A percentile compares a stretch with the other conserved stretches of the same genome.
Conservation (phyloP, 306 rosid genomes). For the Aeschynomene evenia region DNA sequence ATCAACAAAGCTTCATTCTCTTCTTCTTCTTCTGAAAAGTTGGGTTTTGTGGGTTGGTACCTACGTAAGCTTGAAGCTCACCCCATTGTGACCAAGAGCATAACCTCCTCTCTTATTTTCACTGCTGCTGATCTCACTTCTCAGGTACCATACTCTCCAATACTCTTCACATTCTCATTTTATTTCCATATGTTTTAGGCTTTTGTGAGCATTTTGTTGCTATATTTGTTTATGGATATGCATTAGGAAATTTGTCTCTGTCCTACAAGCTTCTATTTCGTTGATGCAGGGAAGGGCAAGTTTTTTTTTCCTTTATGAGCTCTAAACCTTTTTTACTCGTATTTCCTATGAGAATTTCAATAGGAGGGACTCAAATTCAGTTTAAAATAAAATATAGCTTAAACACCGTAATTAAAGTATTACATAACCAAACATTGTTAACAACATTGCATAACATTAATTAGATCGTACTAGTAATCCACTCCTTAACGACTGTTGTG, state of each 20-base stretch:
- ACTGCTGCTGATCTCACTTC: conserved; percentile 64
- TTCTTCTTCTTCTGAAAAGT: conserved; percentile 33
- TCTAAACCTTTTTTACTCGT: not conserved
- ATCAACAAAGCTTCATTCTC: not conserved
- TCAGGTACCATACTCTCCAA: conserved; percentile 42
- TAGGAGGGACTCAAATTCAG: no score
- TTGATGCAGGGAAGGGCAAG: not conserved
- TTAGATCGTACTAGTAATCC: no score
- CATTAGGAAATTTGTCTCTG: no score
- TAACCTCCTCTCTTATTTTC: conserved; percentile 59
- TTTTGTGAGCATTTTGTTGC: not conserved
- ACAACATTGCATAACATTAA: no score
- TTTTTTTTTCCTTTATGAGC: not conserved
- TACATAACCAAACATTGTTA: no score
- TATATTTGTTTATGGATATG: not conserved
- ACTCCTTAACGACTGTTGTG: no score
- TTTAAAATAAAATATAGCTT: no score
- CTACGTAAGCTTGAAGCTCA: conserved; percentile 47
- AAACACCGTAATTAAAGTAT: no score
- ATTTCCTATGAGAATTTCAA: no score
- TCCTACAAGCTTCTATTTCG: not conserved
- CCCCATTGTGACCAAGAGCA: conserved; percentile 54
- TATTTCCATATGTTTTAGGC: not conserved
- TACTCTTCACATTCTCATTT: not conserved
- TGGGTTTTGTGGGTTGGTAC: conserved; percentile 64